phyloP scores from a whole-genome alignment of 768 basidiomycete species.

The Basidioascus undulatus region DNA sequence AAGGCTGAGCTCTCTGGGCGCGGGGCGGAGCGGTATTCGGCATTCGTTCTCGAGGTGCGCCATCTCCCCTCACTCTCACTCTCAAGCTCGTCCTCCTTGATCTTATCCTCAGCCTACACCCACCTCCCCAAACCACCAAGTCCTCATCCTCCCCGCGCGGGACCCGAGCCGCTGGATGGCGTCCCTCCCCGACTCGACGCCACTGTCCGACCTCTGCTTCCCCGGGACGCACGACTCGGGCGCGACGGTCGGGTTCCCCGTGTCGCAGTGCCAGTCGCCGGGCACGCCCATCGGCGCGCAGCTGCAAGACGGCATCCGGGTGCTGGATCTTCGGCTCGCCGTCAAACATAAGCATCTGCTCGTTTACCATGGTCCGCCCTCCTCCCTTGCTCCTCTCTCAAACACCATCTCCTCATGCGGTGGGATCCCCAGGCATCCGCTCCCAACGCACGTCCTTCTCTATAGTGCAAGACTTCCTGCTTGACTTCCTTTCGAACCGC shows the following conservation, averaged over 20 bases:
- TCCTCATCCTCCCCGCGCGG: conserved; percentile 38
- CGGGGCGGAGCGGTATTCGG: not conserved
- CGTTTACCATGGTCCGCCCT: too few relatives aligned
- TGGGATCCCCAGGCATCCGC: conserved; percentile 60
- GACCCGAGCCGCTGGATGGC: conserved; percentile 33
- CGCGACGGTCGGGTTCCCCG: conserved; percentile 34
- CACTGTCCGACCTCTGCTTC: conserved; percentile 48
- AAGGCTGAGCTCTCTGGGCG: too few relatives aligned
- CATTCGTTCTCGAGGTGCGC: not conserved
- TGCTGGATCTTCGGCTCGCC: conserved; percentile 6
- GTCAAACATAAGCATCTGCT: too few relatives aligned
- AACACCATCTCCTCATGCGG: too few relatives aligned
- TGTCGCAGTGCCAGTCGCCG: conserved; percentile 62
- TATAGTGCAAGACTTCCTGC: conserved; percentile 34
- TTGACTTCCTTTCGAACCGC: conserved; percentile 38
- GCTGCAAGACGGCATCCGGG: conserved; percentile 39
- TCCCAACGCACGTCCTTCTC: conserved; percentile 45
- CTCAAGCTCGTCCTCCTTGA: not conserved
- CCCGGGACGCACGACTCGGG: conserved; percentile 31
- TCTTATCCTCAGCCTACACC: not conserved
- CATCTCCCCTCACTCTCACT: not conserved
- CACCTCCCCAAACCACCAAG: conserved; percentile 1
- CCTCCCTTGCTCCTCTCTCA: too few relatives aligned
- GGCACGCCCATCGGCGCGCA: conserved; percentile 39
- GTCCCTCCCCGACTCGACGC: conserved; percentile 37